These are phyloP conservation scores for Taiozyma onychis DNA, from an alignment of 1,139 yeast genomes.

Conservation along the genomic window DNA sequence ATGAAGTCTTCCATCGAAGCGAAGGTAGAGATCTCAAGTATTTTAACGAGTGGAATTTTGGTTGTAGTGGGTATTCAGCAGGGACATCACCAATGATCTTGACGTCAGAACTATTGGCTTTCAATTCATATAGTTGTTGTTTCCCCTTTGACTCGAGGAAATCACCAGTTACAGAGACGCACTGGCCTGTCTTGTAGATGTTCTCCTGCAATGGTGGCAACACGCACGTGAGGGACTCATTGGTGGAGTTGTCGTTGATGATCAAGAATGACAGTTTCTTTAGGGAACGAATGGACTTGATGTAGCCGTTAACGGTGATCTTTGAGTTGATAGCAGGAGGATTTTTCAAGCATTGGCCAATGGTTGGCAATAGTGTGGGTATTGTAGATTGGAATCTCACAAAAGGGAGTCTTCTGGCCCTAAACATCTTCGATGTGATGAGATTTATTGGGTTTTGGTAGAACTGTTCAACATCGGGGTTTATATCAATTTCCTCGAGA, in stretches of 20 bases:
- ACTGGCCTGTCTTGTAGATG: constrained; percentile 36
- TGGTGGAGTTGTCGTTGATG: constrained; percentile 67
- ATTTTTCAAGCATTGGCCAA: constrained; percentile 2
- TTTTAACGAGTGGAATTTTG: constrained; percentile 62
- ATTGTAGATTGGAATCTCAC: neutral
- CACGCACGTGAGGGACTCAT: constrained; percentile 54
- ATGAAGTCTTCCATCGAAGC: constrained; percentile 70
- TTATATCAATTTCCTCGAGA: too few species aligned
- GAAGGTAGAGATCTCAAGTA: constrained; percentile 65
- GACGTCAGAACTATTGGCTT: constrained; percentile 27
- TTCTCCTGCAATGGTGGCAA: constrained; percentile 31
- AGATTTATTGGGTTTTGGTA: neutral
- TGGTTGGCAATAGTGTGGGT: neutral
- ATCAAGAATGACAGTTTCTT: constrained; percentile 77
- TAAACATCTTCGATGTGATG: neutral
- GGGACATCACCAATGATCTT: constrained; percentile 52
- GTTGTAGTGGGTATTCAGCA: constrained; percentile 74
- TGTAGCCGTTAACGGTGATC: constrained; percentile 69
- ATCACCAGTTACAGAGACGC: constrained; percentile 38
- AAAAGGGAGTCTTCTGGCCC: neutral
- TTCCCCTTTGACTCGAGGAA: constrained; percentile 41
- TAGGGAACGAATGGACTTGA: constrained; percentile 57
- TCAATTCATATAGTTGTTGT: constrained; percentile 44
- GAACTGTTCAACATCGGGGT: too few species aligned
- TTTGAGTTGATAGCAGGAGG: constrained; percentile 31